phyloP scores from a whole-genome alignment of 768 basidiomycete species.

The Tulasnella sp. region DNA sequence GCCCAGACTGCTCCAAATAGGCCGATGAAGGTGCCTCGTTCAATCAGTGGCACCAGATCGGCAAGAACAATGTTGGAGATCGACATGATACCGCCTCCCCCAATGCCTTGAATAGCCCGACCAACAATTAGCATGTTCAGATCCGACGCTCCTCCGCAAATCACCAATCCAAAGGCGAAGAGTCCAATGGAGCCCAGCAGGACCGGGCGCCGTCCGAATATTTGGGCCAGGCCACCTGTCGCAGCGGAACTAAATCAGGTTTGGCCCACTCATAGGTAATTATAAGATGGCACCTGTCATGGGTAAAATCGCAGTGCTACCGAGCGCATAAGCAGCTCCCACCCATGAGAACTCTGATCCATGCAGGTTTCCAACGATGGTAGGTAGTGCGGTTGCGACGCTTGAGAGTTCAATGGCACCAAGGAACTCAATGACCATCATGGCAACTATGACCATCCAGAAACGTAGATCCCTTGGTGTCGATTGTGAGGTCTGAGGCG shows the following conservation, averaged over 20 bases:
- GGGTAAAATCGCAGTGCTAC: slow-evolving; percentile 44
- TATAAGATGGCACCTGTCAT: slow-evolving; percentile 40
- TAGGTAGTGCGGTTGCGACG: slow-evolving; percentile 15
- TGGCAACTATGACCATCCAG: too few species aligned
- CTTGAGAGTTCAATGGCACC: slow-evolving; percentile 37
- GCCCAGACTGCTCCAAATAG: slow-evolving; percentile 42
- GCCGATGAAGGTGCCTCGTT: slow-evolving; percentile 48
- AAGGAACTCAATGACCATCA: too few species aligned
- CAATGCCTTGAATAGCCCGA: slow-evolving; percentile 41
- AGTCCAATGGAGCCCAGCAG: slow-evolving; percentile 42
- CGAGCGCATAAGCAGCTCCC: slow-evolving; percentile 39
- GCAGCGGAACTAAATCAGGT: slow-evolving; percentile 10
- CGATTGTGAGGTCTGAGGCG: background rate
- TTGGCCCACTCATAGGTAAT: background rate
- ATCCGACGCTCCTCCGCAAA: slow-evolving; percentile 48
- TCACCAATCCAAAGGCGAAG: slow-evolving; percentile 48
- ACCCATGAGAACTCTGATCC: slow-evolving; percentile 38
- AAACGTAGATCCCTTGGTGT: background rate
- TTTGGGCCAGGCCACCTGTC: slow-evolving; percentile 41
- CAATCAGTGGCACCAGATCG: slow-evolving; percentile 50
- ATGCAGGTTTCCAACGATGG: background rate
- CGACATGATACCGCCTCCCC: slow-evolving; percentile 48
- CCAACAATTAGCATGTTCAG: slow-evolving; percentile 49
- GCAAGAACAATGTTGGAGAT: slow-evolving; percentile 50
- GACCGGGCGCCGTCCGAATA: slow-evolving; percentile 47